These are phyloP conservation scores for Craspedostauros australis DNA, from an alignment of 108 stramenopile species.

Conservation along the genomic window DNA sequence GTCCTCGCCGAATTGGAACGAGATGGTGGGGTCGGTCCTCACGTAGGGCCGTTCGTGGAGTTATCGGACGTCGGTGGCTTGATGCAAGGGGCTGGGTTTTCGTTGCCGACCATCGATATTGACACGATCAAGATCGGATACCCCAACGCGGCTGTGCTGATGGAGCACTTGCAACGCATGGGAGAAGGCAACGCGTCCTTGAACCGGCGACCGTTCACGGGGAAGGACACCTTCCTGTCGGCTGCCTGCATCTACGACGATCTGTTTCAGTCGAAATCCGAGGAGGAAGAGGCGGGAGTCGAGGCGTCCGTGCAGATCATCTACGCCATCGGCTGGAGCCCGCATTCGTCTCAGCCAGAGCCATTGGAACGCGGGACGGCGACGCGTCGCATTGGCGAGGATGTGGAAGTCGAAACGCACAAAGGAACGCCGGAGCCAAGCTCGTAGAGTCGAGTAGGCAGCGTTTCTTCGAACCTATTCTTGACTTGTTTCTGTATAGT, in stretches of 20 bases:
- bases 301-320: conserved; percentile 85
- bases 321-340: conserved; percentile 97
- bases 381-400: conserved; percentile 55
- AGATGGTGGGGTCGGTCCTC: conserved; percentile 88
- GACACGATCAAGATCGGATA: conserved; percentile 86
- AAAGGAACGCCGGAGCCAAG: too few species aligned
- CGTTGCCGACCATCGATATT: conserved; percentile 91
- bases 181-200: conserved; percentile 87
- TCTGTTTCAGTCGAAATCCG: conserved; percentile 59
- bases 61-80: conserved; percentile 86
- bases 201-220: conserved; percentile 42
- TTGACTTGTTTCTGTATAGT: too few species aligned
- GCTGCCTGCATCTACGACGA: conserved; percentile 87
- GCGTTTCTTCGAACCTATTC: too few species aligned
- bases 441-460: too few species aligned
- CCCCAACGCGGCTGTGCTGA: conserved; percentile 79
- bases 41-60: conserved; percentile 91
- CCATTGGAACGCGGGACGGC: conserved; percentile 80
- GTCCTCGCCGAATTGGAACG: conserved; percentile 87
- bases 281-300: conserved; percentile 31
- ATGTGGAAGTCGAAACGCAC: conserved; percentile 32
- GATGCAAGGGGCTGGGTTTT: conserved; percentile 84
- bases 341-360: conserved; percentile 87
- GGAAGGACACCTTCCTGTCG: conserved; percentile 83
- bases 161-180: conserved; percentile 97